Conservation (phyloP, 2,329 filamentous ascomycete species). For the Ophiostoma himal-ulmi region DNA sequence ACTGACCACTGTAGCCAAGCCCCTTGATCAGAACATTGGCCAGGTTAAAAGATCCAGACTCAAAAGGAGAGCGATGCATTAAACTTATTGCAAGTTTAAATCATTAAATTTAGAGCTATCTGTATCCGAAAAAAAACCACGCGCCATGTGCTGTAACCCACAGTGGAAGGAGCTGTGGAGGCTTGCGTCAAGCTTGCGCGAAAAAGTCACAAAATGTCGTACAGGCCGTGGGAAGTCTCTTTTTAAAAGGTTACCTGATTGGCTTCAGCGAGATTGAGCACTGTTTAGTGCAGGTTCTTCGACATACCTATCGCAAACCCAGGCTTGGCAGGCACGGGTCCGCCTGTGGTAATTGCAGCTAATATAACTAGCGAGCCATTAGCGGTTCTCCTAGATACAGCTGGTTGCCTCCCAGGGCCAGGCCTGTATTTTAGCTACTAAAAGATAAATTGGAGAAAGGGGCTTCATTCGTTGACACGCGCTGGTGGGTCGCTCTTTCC, state of each 20-base stretch:
- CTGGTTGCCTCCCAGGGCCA: neutral
- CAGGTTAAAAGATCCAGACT: neutral
- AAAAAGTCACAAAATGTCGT: neutral
- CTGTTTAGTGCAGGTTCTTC: neutral
- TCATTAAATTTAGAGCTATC: neutral
- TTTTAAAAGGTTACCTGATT: neutral
- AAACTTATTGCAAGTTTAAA: neutral
- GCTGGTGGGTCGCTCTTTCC: conserved; percentile 1
- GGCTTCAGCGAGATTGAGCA: neutral
- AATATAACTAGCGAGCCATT: neutral
- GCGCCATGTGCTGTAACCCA: neutral
- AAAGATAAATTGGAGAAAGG: neutral
- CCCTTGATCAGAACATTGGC: neutral
- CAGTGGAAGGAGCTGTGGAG: neutral
- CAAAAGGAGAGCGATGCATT: neutral
- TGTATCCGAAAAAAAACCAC: no score
- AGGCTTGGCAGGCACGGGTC: conserved; percentile 7
- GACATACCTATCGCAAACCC: neutral
- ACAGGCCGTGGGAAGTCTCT: no score
- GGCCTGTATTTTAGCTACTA: neutral
- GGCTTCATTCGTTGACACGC: neutral
- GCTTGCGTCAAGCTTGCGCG: neutral
- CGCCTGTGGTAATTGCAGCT: neutral
- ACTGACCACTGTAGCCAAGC: neutral
- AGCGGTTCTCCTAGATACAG: neutral